phyloP scores from a whole-genome alignment of 2,329 filamentous ascomycete species.

The Neonectria ditissima region DNA sequence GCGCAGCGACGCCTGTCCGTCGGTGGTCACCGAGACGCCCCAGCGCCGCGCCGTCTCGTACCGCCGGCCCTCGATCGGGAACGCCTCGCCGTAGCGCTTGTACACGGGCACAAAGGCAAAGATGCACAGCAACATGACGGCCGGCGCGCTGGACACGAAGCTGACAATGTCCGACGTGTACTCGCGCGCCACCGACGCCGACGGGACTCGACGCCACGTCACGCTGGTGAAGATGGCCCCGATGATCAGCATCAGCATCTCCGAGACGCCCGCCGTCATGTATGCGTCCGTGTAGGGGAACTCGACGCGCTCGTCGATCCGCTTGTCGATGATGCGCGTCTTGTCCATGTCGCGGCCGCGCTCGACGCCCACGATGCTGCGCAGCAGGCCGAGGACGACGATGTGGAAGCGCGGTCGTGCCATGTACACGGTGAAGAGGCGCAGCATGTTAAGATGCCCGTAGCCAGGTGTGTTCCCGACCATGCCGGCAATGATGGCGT shows the following conservation, averaged over 20 bases:
- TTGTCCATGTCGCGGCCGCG: conserved; percentile 34
- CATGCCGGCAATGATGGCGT: conserved; percentile 36
- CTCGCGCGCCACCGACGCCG: conserved; percentile 20
- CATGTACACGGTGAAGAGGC: conserved; percentile 40
- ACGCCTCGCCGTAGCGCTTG: conserved; percentile 41
- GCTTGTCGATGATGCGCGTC: conserved; percentile 32
- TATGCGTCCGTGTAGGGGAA: conserved; percentile 42
- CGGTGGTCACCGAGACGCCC: conserved; percentile 32
- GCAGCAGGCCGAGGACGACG: conserved; percentile 35
- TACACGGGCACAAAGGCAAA: conserved; percentile 36
- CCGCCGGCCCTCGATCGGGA: conserved; percentile 37
- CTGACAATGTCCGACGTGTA: conserved; percentile 35
- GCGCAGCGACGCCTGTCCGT: conserved; percentile 32
- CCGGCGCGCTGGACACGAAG: conserved; percentile 38
- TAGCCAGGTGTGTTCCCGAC: conserved; percentile 38
- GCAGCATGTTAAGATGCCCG: conserved; percentile 37
- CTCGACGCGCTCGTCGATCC: conserved; percentile 37
- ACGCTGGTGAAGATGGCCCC: conserved; percentile 40
- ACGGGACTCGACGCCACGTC: conserved; percentile 41
- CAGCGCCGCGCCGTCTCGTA: conserved; percentile 37
- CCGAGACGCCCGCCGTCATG: conserved; percentile 34
- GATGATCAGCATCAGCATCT: conserved; percentile 35
- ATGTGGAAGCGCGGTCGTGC: conserved; percentile 37
- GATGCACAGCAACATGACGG: conserved; percentile 34
- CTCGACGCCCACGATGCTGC: conserved; percentile 30